phyloP scores from a whole-genome alignment of 371 early-diverging fungal genomes.

The Mortierella sp. region DNA sequence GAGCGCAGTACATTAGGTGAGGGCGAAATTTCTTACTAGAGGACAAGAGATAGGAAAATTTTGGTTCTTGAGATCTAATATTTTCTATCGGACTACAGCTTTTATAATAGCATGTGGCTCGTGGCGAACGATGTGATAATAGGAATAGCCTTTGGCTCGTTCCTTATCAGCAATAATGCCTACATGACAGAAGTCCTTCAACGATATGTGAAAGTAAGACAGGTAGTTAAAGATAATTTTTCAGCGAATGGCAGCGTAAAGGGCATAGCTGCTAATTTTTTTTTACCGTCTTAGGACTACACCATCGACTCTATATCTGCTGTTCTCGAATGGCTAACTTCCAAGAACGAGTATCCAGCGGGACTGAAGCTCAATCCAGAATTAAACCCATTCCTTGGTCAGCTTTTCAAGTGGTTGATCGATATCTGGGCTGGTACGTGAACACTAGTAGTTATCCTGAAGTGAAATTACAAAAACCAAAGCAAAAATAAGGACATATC shows the following conservation, averaged over 20 bases:
- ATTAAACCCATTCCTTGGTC: slow-evolving; percentile 89
- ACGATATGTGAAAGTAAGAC: slow-evolving; percentile 43
- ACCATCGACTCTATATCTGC: slow-evolving; percentile 73
- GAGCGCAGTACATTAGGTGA: slow-evolving; percentile 86
- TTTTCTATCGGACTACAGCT: too few relatives aligned
- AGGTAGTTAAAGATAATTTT: slow-evolving; percentile 40
- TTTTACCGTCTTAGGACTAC: slow-evolving; percentile 57
- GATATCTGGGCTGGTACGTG: slow-evolving; percentile 82
- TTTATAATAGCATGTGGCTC: slow-evolving; percentile 97
- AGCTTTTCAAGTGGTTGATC: slow-evolving; percentile 93
- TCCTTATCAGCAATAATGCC: slow-evolving; percentile 70
- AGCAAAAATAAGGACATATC: neutral
- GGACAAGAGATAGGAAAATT: too few relatives aligned
- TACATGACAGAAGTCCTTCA: slow-evolving; percentile 67
- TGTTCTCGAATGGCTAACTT: slow-evolving; percentile 89
- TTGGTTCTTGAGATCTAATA: too few relatives aligned
- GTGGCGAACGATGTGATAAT: slow-evolving; percentile 92
- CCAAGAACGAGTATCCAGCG: slow-evolving; percentile 82
- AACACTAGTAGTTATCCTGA: neutral
- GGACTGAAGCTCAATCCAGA: slow-evolving; percentile 96
- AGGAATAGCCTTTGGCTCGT: slow-evolving; percentile 84
- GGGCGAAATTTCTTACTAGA: too few relatives aligned
- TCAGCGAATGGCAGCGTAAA: too few relatives aligned
- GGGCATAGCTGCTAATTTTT: neutral
- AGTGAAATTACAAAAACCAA: too few relatives aligned